A percentile compares a stretch with the other conserved stretches of the same genome.
Conservation (phyloP, 2,329 filamentous ascomycete species). For the Colletotrichum sp. region DNA sequence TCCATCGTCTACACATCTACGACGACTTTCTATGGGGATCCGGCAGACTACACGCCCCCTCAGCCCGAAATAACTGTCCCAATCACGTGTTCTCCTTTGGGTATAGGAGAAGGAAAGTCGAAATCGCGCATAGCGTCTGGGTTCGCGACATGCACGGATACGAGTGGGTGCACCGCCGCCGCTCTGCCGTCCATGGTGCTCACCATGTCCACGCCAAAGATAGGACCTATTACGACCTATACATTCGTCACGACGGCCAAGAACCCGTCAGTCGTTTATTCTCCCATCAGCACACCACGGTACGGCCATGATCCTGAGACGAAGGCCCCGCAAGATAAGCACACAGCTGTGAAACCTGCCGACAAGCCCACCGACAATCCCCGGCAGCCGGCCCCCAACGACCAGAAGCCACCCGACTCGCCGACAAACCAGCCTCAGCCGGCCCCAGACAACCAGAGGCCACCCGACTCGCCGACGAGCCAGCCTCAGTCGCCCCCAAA, state of each 20-base stretch:
- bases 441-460: not conserved
- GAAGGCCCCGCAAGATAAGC: not conserved
- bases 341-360: not conserved
- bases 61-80: conserved; percentile 46
- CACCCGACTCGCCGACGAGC: not conserved
- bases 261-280: conserved; percentile 55
- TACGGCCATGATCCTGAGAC: conserved; percentile 16
- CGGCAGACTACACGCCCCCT: conserved; percentile 50
- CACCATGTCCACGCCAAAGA: conserved; percentile 17
- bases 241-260: conserved; percentile 60
- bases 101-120: not conserved
- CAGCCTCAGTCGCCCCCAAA: not conserved
- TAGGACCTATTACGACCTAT: conserved; percentile 31
- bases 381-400: not conserved
- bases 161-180: not conserved
- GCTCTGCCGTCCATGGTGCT: not conserved
- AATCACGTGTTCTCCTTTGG: not conserved
- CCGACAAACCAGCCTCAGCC: not conserved
- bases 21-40: conserved; percentile 52
- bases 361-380: not conserved
- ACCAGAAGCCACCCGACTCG: conserved; percentile 9
- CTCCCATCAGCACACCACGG: conserved; percentile 12
- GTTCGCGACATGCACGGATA: not conserved
- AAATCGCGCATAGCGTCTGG: not conserved
- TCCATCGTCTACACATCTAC: conserved; percentile 55